Evolutionary conservation across 176 grass and related monocot species (phyloP), one percentile per base, ranked within the genome.

Genomic region (Musa troglodytarum): DNA sequence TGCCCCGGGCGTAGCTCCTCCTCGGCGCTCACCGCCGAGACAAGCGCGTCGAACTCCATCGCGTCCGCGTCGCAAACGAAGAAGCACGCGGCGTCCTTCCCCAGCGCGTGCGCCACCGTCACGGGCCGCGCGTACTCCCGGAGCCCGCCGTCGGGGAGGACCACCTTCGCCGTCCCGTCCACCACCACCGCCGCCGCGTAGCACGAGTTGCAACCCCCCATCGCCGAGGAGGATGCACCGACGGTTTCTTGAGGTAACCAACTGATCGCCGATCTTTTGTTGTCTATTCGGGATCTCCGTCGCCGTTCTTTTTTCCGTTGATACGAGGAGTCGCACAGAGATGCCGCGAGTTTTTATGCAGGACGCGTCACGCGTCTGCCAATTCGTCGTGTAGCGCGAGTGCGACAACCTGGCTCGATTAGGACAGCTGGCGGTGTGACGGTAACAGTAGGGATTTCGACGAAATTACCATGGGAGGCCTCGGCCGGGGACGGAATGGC

Each of bases 21-120:
- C 20, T n/a, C 64, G 9, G 19, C 65, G 1, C 19, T 55, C 2
- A 84, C 69, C 62, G 79, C 84, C 8, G 56, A 68, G 12, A 98
- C 58, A 55, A 71, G 50, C 0, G 79, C 81, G 54, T 89, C 84
- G 69, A 98, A 81, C 68, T 84, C 94, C 75, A 98, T 88, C 79
- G 25, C 86, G 61, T 98, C 90, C 8, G 90, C 90, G 70, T 98
- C 94, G 76, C 94, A 98, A 1, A 98, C 83, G 71, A 98, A 93
- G 84, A 70, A 88, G 19, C 63, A 17, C 16, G 52, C 66, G 6
- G 68, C 72, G 15, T 76, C 82, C 83, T 87, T 87, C 54, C 86
- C 75, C 9, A 98, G 69, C 7, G 68, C 87, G 57, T 62, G 21
- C 1, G 80, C 74, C 10, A 84, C 80, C 6, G 82, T 88, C 3